phyloP scores from a whole-genome alignment of 1,284 basidiomycete species.

The Afroboletus lepidellus region DNA sequence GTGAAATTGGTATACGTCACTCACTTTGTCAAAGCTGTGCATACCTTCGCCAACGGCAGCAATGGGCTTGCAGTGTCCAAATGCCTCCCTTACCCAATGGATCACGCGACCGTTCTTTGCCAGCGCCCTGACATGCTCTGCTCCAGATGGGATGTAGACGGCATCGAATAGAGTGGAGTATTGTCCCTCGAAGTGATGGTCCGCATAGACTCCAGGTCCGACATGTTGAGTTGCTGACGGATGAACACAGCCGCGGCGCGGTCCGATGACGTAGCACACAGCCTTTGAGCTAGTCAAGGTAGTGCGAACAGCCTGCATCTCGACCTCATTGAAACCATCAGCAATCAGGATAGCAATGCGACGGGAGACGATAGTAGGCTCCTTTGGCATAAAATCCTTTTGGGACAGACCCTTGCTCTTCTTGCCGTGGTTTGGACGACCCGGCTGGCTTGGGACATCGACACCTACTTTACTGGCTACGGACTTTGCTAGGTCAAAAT shows the following conservation, averaged over 20 bases:
- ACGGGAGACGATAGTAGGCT: constrained; percentile 64
- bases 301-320: constrained; percentile 56
- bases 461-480: constrained; percentile 68
- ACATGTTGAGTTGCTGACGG: constrained; percentile 36
- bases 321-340: constrained; percentile 67
- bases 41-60: constrained; percentile 67
- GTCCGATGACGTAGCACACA: constrained; percentile 67
- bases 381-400: constrained; percentile 52
- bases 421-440: constrained; percentile 55
- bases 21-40: not conserved
- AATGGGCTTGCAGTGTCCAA: constrained; percentile 77
- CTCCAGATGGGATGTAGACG: constrained; percentile 68
- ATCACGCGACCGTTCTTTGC: constrained; percentile 54
- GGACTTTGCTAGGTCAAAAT: constrained; percentile 63
- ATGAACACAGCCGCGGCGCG: constrained; percentile 59
- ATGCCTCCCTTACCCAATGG: constrained; percentile 77
- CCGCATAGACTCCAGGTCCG: constrained; percentile 45
- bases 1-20: not conserved
- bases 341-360: constrained; percentile 73
- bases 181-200: constrained; percentile 75
- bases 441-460: constrained; percentile 47
- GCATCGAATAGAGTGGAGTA: constrained; percentile 82
- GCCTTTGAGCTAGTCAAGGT: constrained; percentile 53
- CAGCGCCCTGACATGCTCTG: constrained; percentile 52
- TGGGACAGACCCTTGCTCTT: constrained; percentile 59